Conservation (phyloP, 345 rosid genomes). For the Laguncularia racemosa region DNA sequence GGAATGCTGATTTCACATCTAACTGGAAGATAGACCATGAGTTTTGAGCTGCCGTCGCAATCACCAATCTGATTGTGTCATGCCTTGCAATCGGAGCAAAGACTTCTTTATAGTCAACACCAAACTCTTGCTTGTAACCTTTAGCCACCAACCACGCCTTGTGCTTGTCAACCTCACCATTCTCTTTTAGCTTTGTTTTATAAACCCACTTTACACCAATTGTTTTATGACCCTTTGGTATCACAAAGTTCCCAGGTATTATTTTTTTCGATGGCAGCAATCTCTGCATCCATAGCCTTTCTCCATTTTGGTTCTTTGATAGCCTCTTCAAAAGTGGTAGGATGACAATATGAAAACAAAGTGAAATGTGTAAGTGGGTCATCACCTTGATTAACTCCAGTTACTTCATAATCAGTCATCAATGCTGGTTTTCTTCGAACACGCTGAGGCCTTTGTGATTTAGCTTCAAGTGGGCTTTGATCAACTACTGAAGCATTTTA, state of each 20-base stretch:
- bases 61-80: too few species aligned
- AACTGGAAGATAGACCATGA: neutral
- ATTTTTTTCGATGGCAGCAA: neutral
- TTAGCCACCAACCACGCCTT: neutral
- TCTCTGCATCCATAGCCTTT: conserved; percentile 4
- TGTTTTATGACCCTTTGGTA: neutral
- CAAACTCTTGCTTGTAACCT: neutral
- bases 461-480: too few species aligned
- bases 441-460: too few species aligned
- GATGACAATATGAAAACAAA: neutral
- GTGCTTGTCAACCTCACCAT: neutral
- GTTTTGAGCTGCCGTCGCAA: too few species aligned
- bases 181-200: neutral
- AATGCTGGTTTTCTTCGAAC: neutral
- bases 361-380: neutral
- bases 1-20: conserved; percentile 1
- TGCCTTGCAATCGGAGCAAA: too few species aligned
- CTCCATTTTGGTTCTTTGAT: neutral
- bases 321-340: neutral
- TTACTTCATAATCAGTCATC: neutral
- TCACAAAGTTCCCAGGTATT: neutral
- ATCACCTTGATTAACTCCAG: neutral
- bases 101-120: neutral
- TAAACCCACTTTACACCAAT: conserved; percentile 4
- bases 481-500: too few species aligned